Percentiles rank a stretch among this genome's conserved stretches.
These are phyloP conservation scores for Guillardia theta DNA, from an alignment of 78 protist genomes.

Conservation along the genomic window DNA sequence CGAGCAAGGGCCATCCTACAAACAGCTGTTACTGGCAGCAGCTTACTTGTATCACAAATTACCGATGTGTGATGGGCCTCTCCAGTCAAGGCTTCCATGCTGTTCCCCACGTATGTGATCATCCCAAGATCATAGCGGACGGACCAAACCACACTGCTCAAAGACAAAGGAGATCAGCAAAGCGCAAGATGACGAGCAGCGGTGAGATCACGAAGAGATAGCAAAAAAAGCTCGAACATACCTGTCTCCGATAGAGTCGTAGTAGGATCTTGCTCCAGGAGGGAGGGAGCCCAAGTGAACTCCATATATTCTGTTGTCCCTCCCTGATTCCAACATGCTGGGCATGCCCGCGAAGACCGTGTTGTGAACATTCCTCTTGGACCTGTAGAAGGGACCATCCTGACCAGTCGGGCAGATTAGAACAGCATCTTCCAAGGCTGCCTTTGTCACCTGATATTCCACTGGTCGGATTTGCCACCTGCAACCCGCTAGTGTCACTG, in stretches of 20 bases:
- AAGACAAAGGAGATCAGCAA: too few species aligned
- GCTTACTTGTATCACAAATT: too few species aligned
- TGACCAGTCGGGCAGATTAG: not conserved
- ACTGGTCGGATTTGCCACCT: not conserved
- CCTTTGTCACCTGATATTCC: not conserved
- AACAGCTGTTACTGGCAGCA: too few species aligned
- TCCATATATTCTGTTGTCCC: not conserved
- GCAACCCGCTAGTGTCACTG: too few species aligned
- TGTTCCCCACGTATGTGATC: not conserved
- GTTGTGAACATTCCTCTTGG: not conserved
- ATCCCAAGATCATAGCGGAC: constrained; percentile 11
- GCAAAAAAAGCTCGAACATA: too few species aligned
- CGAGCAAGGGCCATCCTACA: too few species aligned
- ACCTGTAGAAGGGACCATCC: not conserved
- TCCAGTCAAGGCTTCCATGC: too few species aligned
- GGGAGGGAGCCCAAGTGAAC: not conserved
- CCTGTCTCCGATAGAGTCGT: constrained; percentile 25
- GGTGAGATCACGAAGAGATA: too few species aligned
- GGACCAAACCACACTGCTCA: not conserved
- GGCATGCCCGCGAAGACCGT: not conserved
- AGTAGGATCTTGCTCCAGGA: not conserved
- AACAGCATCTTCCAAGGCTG: not conserved
- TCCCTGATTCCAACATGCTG: not conserved
- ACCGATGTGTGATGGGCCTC: not conserved
- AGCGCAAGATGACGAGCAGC: too few species aligned